Conservation (phyloP, 805 yeast genomes). For the Yamadazyma tumulicola region DNA sequence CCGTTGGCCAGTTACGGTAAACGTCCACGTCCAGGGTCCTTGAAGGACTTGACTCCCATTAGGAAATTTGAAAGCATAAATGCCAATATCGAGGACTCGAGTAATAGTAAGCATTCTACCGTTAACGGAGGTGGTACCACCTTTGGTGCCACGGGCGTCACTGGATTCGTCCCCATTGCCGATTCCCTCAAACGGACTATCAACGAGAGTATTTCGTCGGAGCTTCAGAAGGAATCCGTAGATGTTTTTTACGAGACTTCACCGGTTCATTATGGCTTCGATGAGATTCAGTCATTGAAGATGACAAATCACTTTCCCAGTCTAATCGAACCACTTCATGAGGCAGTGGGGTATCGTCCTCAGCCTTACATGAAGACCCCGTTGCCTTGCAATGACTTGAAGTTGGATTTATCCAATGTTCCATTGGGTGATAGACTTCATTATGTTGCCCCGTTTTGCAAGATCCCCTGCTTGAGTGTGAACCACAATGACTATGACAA, state of each 20-base stretch:
- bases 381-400: conserved; percentile 1
- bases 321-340: conserved; percentile 1
- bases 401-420: conserved; percentile 4
- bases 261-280: conserved; percentile 5
- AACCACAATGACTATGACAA: background rate
- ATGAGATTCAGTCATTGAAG: conserved; percentile 5
- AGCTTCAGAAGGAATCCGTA: conserved; percentile 1
- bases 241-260: conserved; percentile 9
- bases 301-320: background rate
- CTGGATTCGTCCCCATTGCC: background rate
- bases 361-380: no score
- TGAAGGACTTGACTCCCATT: conserved; percentile 2
- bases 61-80: conserved; percentile 1
- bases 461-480: conserved; percentile 9
- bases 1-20: background rate
- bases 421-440: background rate
- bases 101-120: no score
- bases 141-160: no score
- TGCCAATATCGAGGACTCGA: no score
- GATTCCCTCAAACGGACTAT: background rate
- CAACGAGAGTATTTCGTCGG: background rate
- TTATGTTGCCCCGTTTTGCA: conserved; percentile 15
- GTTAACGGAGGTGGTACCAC: no score
- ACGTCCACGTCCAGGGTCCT: conserved; percentile 4
- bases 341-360: no score